Conservation (phyloP, 2,329 filamentous ascomycete species). For the Colletotrichum sp. region DNA sequence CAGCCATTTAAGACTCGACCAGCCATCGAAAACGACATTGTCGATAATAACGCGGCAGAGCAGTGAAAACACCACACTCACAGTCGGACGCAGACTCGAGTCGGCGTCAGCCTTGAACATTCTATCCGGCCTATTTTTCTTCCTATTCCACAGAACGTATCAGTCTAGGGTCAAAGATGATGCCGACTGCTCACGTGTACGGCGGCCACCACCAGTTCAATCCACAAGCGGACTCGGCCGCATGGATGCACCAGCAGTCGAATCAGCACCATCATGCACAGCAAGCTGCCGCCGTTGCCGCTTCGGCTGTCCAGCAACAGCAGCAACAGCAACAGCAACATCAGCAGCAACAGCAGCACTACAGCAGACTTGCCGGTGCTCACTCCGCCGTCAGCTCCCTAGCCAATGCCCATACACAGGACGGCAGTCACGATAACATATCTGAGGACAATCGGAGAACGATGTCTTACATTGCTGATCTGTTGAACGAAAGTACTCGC, state of each 20-base stretch:
- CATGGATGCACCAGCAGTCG: constrained; percentile 73
- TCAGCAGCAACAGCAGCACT: constrained; percentile 45
- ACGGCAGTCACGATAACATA: constrained; percentile 68
- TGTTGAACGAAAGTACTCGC: constrained; percentile 84
- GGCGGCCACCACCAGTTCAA: constrained; percentile 69
- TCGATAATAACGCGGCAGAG: not conserved
- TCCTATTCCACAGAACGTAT: not conserved
- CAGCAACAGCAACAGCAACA: constrained; percentile 52
- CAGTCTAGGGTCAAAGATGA: constrained; percentile 51
- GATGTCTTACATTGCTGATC: constrained; percentile 90
- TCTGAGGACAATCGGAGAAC: constrained; percentile 92
- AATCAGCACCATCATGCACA: constrained; percentile 64
- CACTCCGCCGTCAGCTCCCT: not conserved
- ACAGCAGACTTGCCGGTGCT: constrained; percentile 38
- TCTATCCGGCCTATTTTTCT: not conserved
- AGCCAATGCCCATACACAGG: constrained; percentile 55
- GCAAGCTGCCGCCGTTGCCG: constrained; percentile 59
- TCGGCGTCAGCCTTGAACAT: not conserved
- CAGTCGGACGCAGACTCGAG: not conserved
- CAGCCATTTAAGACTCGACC: not conserved
- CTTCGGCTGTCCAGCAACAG: constrained; percentile 55
- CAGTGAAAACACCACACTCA: not conserved
- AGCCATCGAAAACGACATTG: not conserved
- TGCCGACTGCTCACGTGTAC: constrained; percentile 69
- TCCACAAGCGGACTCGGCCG: constrained; percentile 63